These are phyloP conservation scores for Yamadazyma tumulicola DNA, from an alignment of 805 yeast species.

Conservation along the genomic window DNA sequence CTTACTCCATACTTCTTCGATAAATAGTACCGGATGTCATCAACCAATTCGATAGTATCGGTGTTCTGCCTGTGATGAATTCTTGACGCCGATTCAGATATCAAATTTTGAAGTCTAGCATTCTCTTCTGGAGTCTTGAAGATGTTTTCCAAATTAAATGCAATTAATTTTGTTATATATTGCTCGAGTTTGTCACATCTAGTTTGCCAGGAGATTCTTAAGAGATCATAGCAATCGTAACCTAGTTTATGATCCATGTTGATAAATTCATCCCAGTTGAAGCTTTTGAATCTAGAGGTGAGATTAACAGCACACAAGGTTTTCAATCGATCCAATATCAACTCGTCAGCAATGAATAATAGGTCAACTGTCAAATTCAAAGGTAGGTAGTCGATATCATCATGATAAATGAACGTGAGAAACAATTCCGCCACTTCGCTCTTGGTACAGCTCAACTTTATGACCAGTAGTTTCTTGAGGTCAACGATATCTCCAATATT, in stretches of 20 bases:
- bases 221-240: slow-evolving; percentile 50
- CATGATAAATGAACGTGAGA: slow-evolving; percentile 52
- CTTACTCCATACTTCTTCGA: slow-evolving; percentile 32
- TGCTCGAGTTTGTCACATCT: slow-evolving; percentile 63
- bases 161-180: slow-evolving; percentile 56
- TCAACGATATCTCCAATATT: slow-evolving; percentile 12
- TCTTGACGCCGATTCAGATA: slow-evolving; percentile 49
- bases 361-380: slow-evolving; percentile 51
- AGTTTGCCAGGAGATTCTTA: slow-evolving; percentile 67
- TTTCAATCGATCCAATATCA: slow-evolving; percentile 61
- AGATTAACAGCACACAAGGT: slow-evolving; percentile 56
- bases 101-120: slow-evolving; percentile 15
- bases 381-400: slow-evolving; percentile 48
- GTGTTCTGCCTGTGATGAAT: slow-evolving; percentile 64
- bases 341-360: slow-evolving; percentile 54
- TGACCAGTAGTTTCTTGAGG: slow-evolving; percentile 2
- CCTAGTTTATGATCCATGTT: slow-evolving; percentile 19
- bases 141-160: slow-evolving; percentile 43
- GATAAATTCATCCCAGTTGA: slow-evolving; percentile 17
- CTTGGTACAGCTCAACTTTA: slow-evolving; percentile 14
- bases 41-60: slow-evolving; percentile 76
- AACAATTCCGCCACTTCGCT: slow-evolving; percentile 15
- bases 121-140: slow-evolving; percentile 29
- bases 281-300: slow-evolving; percentile 24
- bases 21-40: slow-evolving; percentile 69